These are phyloP conservation scores for Goffeauzyma gilvescens DNA, from an alignment of 768 basidiomycete species.

Conservation along the genomic window DNA sequence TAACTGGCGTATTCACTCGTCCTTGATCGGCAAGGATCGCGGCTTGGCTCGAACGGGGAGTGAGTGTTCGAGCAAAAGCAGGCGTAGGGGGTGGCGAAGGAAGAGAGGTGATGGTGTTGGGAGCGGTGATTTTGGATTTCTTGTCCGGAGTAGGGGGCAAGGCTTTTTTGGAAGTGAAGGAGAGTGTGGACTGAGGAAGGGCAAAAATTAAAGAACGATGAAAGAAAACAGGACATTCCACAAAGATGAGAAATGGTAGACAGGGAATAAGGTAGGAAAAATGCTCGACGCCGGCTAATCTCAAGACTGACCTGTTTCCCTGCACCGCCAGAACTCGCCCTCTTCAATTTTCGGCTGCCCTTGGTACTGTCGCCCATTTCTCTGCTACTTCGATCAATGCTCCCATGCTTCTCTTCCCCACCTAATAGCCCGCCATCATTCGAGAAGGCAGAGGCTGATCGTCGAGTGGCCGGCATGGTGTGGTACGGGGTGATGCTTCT, in stretches of 20 bases:
- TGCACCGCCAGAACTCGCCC: neutral
- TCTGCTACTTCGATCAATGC: no score
- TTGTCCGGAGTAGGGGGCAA: slow-evolving; percentile 8
- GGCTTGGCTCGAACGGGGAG: neutral
- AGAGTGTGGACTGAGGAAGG: slow-evolving; percentile 15
- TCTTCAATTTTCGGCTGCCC: neutral
- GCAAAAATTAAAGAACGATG: neutral
- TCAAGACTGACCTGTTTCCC: neutral
- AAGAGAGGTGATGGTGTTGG: neutral
- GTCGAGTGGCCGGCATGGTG: no score
- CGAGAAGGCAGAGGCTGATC: no score
- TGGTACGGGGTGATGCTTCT: no score
- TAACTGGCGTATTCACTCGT: no score
- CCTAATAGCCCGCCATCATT: no score
- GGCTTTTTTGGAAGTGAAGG: slow-evolving; percentile 12
- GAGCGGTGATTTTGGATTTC: slow-evolving; percentile 5
- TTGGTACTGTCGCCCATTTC: no score
- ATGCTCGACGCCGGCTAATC: neutral
- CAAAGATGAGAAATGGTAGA: no score
- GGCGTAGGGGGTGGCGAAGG: neutral
- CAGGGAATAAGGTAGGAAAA: neutral
- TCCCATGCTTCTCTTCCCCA: no score
- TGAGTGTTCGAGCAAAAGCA: neutral
- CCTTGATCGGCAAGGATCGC: no score
- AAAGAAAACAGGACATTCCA: neutral